These are phyloP conservation scores for Hortiboletus campestris DNA, from an alignment of 768 basidiomycete species.

Conservation along the genomic window DNA sequence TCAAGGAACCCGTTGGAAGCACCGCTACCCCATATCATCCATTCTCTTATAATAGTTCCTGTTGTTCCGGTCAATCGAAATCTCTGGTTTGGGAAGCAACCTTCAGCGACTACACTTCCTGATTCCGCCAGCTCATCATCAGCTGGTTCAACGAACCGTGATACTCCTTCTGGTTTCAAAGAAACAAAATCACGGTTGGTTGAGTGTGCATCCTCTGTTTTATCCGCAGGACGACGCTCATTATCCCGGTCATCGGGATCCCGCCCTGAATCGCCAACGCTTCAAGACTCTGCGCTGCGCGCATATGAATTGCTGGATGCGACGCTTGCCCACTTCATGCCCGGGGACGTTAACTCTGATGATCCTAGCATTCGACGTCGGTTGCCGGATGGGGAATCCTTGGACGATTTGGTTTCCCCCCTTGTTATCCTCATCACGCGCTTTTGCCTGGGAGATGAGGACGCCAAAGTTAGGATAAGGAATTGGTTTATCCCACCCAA, in stretches of 20 bases:
- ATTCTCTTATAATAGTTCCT: slow-evolving; percentile 79
- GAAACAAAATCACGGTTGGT: slow-evolving; percentile 24
- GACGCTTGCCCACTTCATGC: slow-evolving; percentile 61
- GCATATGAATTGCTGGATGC: slow-evolving; percentile 68
- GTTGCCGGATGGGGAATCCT: slow-evolving; percentile 41
- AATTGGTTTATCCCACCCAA: slow-evolving; percentile 73
- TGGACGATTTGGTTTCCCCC: slow-evolving; percentile 81
- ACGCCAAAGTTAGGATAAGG: slow-evolving; percentile 52
- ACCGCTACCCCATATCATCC: slow-evolving; percentile 80
- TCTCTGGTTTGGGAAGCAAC: slow-evolving; percentile 58
- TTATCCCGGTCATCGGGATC: slow-evolving; percentile 48
- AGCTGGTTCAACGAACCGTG: slow-evolving; percentile 10
- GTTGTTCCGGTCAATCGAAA: slow-evolving; percentile 52
- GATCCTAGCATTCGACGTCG: slow-evolving; percentile 55
- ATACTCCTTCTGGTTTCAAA: slow-evolving; percentile 12
- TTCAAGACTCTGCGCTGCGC: slow-evolving; percentile 54
- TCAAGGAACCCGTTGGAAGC: slow-evolving; percentile 63
- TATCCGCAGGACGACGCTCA: slow-evolving; percentile 32
- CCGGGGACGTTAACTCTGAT: slow-evolving; percentile 61
- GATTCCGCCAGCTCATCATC: slow-evolving; percentile 39
- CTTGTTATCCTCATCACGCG: slow-evolving; percentile 73
- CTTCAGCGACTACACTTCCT: slow-evolving; percentile 34
- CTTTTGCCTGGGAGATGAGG: slow-evolving; percentile 63
- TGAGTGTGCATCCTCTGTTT: slow-evolving; percentile 28
- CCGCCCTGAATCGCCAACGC: slow-evolving; percentile 27